phyloP scores from a whole-genome alignment of 768 basidiomycete species.

The Filobasidium wieringae region DNA sequence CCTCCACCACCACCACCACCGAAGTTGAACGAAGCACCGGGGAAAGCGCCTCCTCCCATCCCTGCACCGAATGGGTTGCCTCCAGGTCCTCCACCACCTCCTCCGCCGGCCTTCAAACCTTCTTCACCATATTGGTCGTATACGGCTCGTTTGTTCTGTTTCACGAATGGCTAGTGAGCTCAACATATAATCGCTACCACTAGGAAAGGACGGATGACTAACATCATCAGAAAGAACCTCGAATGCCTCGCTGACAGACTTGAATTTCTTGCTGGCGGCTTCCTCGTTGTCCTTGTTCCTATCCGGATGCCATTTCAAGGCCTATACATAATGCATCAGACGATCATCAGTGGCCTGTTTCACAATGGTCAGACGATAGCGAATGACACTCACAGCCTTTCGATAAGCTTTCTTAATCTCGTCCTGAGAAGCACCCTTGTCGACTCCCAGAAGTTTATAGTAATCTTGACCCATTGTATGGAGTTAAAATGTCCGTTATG shows the following conservation, averaged over 20 bases:
- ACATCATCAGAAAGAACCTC: conserved; percentile 75
- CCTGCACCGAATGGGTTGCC: conserved; percentile 26
- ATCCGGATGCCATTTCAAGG: conserved; percentile 20
- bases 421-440: conserved; percentile 8
- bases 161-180: not conserved
- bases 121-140: conserved; percentile 92
- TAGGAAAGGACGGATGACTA: not conserved
- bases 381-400: not conserved
- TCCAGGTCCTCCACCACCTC: conserved; percentile 15
- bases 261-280: conserved; percentile 64
- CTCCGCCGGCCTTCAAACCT: conserved; percentile 44
- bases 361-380: not conserved
- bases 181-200: conserved; percentile 53
- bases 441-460: conserved; percentile 16
- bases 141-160: conserved; percentile 28
- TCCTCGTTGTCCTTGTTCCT: conserved; percentile 17
- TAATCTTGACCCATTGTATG: conserved; percentile 15
- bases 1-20: conserved; percentile 48
- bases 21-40: conserved; percentile 19
- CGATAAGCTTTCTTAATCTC: conserved; percentile 17
- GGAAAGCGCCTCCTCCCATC: conserved; percentile 29
- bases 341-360: not conserved
- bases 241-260: conserved; percentile 41
- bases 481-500: not conserved
- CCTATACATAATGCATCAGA: not conserved